phyloP scores from a whole-genome alignment of 2,329 filamentous ascomycete species.

The Penicillium sp. region DNA sequence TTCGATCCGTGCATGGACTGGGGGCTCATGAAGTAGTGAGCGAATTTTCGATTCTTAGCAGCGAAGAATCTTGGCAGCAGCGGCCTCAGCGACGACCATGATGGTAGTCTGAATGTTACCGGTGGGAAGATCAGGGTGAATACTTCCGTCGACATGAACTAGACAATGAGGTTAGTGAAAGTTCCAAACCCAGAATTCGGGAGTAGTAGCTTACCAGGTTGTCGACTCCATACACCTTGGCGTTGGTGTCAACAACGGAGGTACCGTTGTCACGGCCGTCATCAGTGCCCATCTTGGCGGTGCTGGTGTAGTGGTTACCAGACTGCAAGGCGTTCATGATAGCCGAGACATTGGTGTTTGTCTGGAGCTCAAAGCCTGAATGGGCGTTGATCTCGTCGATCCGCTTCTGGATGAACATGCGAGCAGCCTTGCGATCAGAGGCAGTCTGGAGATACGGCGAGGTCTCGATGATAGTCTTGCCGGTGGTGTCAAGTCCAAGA shows the following conservation, averaged over 20 bases:
- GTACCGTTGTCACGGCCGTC: conserved; percentile 58
- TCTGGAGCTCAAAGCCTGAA: conserved; percentile 24
- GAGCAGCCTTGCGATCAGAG: conserved; percentile 25
- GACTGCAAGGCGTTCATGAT: conserved; percentile 44
- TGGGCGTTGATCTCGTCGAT: conserved; percentile 22
- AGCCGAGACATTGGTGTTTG: conserved; percentile 24
- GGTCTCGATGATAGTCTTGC: conserved; percentile 29
- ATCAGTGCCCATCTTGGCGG: conserved; percentile 62
- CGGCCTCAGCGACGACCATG: conserved; percentile 65
- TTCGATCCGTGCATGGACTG: not conserved
- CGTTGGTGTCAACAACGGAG: conserved; percentile 64
- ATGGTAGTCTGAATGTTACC: conserved; percentile 69
- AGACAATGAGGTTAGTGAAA: not conserved
- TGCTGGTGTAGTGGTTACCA: conserved; percentile 51
- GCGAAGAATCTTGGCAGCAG: conserved; percentile 44
- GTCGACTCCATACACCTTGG: conserved; percentile 67
- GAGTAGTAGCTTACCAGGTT: conserved; percentile 49
- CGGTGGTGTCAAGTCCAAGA: conserved; percentile 23
- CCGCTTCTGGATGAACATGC: conserved; percentile 22
- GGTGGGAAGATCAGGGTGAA: conserved; percentile 69
- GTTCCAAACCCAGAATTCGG: not conserved
- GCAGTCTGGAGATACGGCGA: conserved; percentile 28
- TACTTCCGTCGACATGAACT: conserved; percentile 65
- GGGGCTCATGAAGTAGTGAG: conserved; percentile 44
- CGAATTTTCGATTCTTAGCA: conserved; percentile 2